Conservation (phyloP, 352 stramenopile species). For the Saprolegnia diclina region DNA sequence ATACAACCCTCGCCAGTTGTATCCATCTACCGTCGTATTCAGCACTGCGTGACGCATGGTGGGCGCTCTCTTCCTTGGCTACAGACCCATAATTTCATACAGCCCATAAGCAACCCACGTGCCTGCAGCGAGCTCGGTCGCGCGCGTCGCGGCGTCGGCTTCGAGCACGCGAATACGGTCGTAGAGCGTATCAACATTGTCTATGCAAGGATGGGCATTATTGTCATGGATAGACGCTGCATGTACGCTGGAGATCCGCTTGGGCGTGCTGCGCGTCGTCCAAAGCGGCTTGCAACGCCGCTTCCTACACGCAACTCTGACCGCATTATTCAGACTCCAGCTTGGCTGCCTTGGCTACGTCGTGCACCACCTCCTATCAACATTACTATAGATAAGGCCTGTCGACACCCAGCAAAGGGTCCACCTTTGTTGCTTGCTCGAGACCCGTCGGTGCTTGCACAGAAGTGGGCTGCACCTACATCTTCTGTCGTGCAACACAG, state of each 20-base stretch:
- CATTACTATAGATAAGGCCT: no score
- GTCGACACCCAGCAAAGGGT: no score
- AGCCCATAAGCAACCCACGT: not conserved
- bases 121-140: slow-evolving; percentile 1
- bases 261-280: not conserved
- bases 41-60: not conserved
- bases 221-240: not conserved
- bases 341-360: not conserved
- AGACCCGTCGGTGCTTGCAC: no score
- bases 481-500: no score
- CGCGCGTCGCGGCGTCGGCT: not conserved
- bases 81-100: not conserved
- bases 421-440: no score
- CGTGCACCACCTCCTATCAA: no score
- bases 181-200: not conserved
- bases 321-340: not conserved
- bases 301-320: not conserved
- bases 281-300: not conserved
- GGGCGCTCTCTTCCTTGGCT: slow-evolving; percentile 1
- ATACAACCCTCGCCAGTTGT: not conserved
- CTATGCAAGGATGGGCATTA: not conserved
- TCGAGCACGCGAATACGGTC: not conserved
- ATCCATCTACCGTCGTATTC: not conserved
- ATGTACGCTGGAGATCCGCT: not conserved
- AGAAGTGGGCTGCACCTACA: no score